phyloP scores from a whole-genome alignment of 2,329 filamentous ascomycete genomes.

The Xylaria sp. region DNA sequence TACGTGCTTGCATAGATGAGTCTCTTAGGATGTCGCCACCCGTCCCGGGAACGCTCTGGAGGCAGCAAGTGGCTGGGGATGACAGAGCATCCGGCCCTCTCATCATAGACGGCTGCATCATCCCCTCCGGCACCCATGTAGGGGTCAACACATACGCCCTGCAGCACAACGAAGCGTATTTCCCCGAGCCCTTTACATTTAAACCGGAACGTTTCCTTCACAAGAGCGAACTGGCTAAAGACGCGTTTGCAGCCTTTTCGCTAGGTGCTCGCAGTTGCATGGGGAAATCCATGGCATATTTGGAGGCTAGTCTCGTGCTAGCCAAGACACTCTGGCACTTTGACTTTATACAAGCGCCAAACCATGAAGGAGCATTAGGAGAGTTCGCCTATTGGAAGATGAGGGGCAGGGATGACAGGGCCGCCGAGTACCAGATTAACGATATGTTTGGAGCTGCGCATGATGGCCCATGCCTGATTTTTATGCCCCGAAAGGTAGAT shows the following conservation, averaged over 20 bases:
- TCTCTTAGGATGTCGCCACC: slow-evolving; percentile 13
- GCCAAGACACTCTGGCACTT: slow-evolving; percentile 10
- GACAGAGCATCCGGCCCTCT: background rate
- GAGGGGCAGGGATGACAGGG: background rate
- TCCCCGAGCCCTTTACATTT: slow-evolving; percentile 10
- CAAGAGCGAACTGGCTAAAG: no score
- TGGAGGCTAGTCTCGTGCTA: background rate
- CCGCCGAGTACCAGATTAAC: background rate
- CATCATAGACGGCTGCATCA: slow-evolving; percentile 6
- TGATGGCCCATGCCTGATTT: background rate
- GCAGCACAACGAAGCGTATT: slow-evolving; percentile 13
- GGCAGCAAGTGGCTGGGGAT: background rate
- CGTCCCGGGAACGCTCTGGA: slow-evolving; percentile 1
- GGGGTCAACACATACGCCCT: slow-evolving; percentile 18
- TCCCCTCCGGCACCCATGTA: slow-evolving; percentile 9
- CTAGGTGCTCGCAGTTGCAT: background rate
- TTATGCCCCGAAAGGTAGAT: no score
- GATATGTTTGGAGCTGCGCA: background rate
- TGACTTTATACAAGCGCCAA: slow-evolving; percentile 8
- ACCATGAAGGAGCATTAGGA: background rate
- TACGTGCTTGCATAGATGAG: slow-evolving; percentile 21
- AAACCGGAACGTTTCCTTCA: background rate
- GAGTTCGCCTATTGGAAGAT: background rate
- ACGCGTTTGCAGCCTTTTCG: slow-evolving; percentile 16
- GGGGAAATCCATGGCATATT: slow-evolving; percentile 13